Percentiles rank a stretch among this genome's conserved stretches.
These are phyloP conservation scores for Malus sieversii DNA, from an alignment of 306 rosid species.

Conservation along the genomic window DNA sequence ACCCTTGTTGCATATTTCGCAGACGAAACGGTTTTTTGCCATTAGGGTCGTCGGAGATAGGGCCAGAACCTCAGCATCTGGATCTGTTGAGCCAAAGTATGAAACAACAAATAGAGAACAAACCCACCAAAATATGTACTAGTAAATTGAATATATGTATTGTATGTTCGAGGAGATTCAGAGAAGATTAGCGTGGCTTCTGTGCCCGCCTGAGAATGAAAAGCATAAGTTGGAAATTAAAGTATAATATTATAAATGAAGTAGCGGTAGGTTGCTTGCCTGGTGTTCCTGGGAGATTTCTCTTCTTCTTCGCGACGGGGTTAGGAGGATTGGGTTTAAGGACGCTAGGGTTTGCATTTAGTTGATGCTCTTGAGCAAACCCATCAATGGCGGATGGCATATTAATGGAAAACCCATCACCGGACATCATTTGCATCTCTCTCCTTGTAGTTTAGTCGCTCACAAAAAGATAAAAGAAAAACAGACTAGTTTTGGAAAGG, in stretches of 20 bases:
- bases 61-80: conserved; percentile 92
- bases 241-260: background rate
- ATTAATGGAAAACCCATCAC: conserved; percentile 50
- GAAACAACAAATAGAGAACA: background rate
- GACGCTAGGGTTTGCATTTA: conserved; percentile 40
- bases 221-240: no score
- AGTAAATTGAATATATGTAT: background rate
- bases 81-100: conserved; percentile 41
- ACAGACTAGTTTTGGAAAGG: conserved; percentile 34
- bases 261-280: conserved; percentile 26
- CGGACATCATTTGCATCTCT: conserved; percentile 32
- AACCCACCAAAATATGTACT: background rate
- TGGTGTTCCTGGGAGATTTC: conserved; percentile 94
- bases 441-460: conserved; percentile 2
- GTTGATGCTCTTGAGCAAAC: conserved; percentile 47
- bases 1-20: conserved; percentile 96
- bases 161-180: no score
- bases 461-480: conserved; percentile 15
- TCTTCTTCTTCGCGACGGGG: conserved; percentile 56
- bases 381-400: conserved; percentile 43
- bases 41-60: conserved; percentile 85
- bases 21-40: conserved; percentile 86
- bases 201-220: background rate
- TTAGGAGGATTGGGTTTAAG: conserved; percentile 53
- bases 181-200: background rate